phyloP scores from a whole-genome alignment of 2,329 filamentous ascomycete genomes.

The Aspergillus brasiliensis region DNA sequence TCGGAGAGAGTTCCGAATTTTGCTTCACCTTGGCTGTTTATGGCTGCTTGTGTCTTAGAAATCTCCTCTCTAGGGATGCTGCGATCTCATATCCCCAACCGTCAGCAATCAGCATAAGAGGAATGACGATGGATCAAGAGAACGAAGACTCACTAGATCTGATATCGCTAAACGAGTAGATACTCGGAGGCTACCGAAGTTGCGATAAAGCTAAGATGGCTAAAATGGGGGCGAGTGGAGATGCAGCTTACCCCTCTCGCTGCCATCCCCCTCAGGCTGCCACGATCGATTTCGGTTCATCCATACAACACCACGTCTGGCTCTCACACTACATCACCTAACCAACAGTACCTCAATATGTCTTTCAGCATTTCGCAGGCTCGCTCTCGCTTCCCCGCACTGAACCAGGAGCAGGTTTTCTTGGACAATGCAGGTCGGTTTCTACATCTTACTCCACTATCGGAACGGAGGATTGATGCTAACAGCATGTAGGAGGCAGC shows the following conservation, averaged over 20 bases:
- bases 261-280: background rate
- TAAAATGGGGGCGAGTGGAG: background rate
- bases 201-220: background rate
- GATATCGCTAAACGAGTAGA: background rate
- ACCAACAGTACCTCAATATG: slow-evolving; percentile 23
- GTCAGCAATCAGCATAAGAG: too few species aligned
- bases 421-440: slow-evolving; percentile 65
- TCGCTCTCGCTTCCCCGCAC: slow-evolving; percentile 67
- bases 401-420: slow-evolving; percentile 68
- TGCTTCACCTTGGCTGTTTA: too few species aligned
- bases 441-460: background rate
- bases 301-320: background rate
- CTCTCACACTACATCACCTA: background rate
- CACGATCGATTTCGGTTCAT: background rate
- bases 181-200: background rate
- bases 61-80: too few species aligned
- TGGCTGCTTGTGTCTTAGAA: too few species aligned
- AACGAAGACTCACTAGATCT: background rate
- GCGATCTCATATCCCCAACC: too few species aligned
- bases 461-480: background rate
- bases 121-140: too few species aligned
- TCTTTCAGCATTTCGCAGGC: slow-evolving; percentile 57
- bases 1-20: too few species aligned
- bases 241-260: background rate
- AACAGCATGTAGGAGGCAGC: slow-evolving; percentile 58